Evolutionary conservation across 768 basidiomycete species (phyloP).

Genomic region (Mycena rebaudengoi): DNA sequence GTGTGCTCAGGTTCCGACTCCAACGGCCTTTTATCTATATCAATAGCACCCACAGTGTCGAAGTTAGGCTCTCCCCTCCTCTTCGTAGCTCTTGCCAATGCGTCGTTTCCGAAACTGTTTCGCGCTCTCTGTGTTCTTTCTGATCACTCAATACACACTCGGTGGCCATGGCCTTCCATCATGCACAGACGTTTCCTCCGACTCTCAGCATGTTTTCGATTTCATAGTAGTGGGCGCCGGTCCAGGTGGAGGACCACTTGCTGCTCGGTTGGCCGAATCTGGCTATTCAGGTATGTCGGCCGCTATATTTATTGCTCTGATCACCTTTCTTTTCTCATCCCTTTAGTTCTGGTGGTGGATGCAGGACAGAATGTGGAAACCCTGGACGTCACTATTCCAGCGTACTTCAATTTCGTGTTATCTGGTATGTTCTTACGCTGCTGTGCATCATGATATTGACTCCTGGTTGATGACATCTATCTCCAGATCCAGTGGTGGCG

Average conservation of each 20-base stretch:
- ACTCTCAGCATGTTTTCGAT: constrained; percentile 3
- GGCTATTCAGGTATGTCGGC: constrained; percentile 3
- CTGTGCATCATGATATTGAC: neutral
- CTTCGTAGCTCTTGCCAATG: constrained; percentile 1
- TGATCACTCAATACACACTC: constrained; percentile 2
- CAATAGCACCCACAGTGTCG: neutral
- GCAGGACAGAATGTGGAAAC: constrained; percentile 9
- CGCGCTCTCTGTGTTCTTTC: neutral
- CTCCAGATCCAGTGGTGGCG: constrained; percentile 9
- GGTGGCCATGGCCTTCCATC: constrained; percentile 10
- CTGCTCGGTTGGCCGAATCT: constrained; percentile 8
- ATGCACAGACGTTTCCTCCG: neutral
- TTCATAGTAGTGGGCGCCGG: constrained; percentile 11
- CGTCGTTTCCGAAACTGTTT: constrained; percentile 1
- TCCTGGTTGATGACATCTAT: neutral
- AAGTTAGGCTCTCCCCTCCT: neutral
- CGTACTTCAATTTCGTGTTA: neutral
- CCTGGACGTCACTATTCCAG: constrained; percentile 2
- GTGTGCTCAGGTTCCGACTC: neutral
- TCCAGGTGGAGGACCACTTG: constrained; percentile 6
- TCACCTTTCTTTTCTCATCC: neutral
- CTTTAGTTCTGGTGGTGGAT: constrained; percentile 10
- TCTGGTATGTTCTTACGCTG: neutral
- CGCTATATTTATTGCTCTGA: neutral
- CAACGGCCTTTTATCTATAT: neutral